Evolutionary conservation across 495 filamentous ascomycete genomes (phyloP), one percentile per base, ranked within the genome.

Genomic region (Gamarada debralockiae): DNA sequence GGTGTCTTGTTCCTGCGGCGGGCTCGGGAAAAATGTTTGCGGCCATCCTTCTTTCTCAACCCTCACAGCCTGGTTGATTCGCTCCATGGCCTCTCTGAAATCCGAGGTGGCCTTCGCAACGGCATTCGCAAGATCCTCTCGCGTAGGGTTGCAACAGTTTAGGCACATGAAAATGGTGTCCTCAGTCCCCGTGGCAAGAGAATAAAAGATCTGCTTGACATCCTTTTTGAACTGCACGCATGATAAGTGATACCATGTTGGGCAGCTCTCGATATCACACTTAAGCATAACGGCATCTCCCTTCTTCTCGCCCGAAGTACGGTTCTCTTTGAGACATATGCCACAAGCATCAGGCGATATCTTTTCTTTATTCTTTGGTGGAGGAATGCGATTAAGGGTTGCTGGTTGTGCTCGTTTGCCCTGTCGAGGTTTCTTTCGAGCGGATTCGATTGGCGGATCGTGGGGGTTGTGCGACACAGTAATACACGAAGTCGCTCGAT

Each of bases 231-330:
- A 46, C 24, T 23, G 17, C 7, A 46, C 9, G 24, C 42, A 46
- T 25, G 42, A 46, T 12, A 46, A 46, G 15, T 46, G 42, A 46
- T 46, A 46, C 42, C 42, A 46, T 46, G 17, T 22, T 17, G 7
- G 17, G 42, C 42, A 46, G 10, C 6, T 25, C 23, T 10, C 42
- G 8, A 46, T 25, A 12, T 46, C 17, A 17, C 42, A 46, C 8
- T 46, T 5, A 12, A 46, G 9, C 14, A 46, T 46, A 23, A 7
- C 7, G 8, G 17, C 24, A 46, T 46, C 42, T 5, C 17, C 5
- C 9, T 23, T 46, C n/a, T n/a, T n/a, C 15, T 27, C 42, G 7
- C 42, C 42, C 4, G 42, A 46, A 5, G 5, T 12, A 5, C 14
- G 14, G 13, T 5, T 25, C 15, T 23, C 15, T 25, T 46, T 22